phyloP scores from a whole-genome alignment of 306 rosid species.

The Mimosa bimucronata region DNA sequence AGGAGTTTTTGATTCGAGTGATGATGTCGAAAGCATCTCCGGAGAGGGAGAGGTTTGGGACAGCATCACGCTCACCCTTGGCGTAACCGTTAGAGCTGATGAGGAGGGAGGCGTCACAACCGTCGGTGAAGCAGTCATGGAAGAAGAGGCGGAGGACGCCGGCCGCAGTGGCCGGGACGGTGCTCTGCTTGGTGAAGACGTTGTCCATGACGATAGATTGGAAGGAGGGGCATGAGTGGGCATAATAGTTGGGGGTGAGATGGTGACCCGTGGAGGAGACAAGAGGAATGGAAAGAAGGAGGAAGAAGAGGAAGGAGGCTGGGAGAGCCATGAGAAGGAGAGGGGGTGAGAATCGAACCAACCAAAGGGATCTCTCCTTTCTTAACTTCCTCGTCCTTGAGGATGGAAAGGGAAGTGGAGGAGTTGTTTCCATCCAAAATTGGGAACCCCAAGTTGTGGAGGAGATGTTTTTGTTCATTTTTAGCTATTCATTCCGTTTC shows the following conservation, averaged over 20 bases:
- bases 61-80: constrained; percentile 54
- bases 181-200: constrained; percentile 45
- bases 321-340: constrained; percentile 52
- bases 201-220: constrained; percentile 33
- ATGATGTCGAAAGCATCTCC: constrained; percentile 60
- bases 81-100: constrained; percentile 48
- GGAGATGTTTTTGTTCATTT: not conserved
- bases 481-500: not conserved
- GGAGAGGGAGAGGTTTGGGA: constrained; percentile 49
- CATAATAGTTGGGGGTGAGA: constrained; percentile 52
- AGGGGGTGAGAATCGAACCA: not conserved
- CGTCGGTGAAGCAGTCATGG: constrained; percentile 66
- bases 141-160: constrained; percentile 62
- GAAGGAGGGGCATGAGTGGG: constrained; percentile 53
- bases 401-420: not conserved
- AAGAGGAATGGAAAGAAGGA: constrained; percentile 42
- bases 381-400: not conserved
- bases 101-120: constrained; percentile 65
- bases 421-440: not conserved
- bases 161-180: constrained; percentile 48
- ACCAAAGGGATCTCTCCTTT: not conserved
- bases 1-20: constrained; percentile 41
- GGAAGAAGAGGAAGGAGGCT: constrained; percentile 38
- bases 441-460: not conserved
- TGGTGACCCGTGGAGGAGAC: constrained; percentile 32